Evolutionary conservation across 371 early-diverging fungal genomes (phyloP).

Genomic region (Vairimorpha ceranae): DNA sequence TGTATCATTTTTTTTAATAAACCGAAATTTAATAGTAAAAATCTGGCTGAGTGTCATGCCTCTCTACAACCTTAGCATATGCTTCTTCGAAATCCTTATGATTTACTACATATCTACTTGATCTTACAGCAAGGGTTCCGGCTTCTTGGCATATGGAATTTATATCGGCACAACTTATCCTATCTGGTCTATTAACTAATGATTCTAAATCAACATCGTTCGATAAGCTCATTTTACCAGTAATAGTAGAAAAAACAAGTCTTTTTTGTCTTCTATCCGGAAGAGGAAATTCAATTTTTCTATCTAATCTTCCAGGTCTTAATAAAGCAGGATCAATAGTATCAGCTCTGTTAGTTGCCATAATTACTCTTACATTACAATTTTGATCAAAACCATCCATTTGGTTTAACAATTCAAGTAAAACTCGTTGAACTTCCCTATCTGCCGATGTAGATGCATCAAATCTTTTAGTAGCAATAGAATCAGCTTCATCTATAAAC

Average conservation of each 20-base stretch:
- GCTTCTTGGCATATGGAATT: conserved; percentile 98
- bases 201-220: conserved; percentile 97
- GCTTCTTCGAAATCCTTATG: conserved; percentile 95
- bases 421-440: conserved; percentile 96
- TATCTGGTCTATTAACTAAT: conserved; percentile 92
- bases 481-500: conserved; percentile 96
- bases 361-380: conserved; percentile 97
- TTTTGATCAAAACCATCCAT: conserved; percentile 99
- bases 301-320: conserved; percentile 88
- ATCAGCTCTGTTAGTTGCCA: conserved; percentile 98
- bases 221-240: conserved; percentile 90
- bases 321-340: conserved; percentile 87
- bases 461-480: conserved; percentile 93
- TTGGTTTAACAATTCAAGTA: conserved; percentile 94
- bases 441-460: conserved; percentile 99
- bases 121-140: conserved; percentile 95
- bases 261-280: conserved; percentile 98
- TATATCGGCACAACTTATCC: conserved; percentile 93
- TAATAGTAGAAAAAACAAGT: conserved; percentile 88
- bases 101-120: conserved; percentile 89
- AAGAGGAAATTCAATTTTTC: conserved; percentile 81
- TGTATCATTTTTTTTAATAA: background rate
- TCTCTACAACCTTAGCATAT: conserved; percentile 60
- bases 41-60: conserved; percentile 50
- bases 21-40: conserved; percentile 52